Evolutionary conservation across 371 early-diverging fungal genomes (phyloP).

Genomic region (Nematocida minor): DNA sequence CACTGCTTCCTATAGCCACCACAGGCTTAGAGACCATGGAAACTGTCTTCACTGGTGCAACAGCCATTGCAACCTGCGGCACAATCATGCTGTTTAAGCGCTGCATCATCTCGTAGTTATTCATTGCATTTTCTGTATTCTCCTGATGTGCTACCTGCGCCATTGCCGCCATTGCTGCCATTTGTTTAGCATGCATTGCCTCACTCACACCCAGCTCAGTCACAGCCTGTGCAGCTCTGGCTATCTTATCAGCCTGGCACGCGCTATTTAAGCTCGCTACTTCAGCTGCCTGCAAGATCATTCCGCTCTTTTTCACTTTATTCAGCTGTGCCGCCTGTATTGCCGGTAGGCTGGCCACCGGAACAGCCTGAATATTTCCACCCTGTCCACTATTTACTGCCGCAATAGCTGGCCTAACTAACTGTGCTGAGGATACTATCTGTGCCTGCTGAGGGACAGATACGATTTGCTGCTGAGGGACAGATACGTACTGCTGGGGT

Average conservation of each 20-base stretch:
- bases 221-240: slow-evolving; percentile 20
- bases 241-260: slow-evolving; percentile 13
- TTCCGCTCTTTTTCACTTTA: background rate
- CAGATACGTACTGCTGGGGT: background rate
- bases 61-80: background rate
- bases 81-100: background rate
- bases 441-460: background rate
- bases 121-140: background rate
- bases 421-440: background rate
- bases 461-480: background rate
- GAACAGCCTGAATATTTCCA: background rate
- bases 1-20: background rate
- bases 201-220: background rate
- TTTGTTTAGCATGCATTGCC: slow-evolving; percentile 13
- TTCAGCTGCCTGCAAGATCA: slow-evolving; percentile 1
- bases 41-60: background rate
- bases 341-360: background rate
- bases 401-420: background rate
- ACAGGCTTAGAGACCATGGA: background rate
- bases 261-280: slow-evolving; percentile 21
- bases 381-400: background rate
- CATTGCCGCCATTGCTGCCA: slow-evolving; percentile 16
- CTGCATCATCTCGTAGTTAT: background rate
- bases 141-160: background rate
- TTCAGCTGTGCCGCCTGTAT: background rate